Evolutionary conservation across 495 filamentous ascomycete genomes (phyloP).

Genomic region (Evernia prunastri): DNA sequence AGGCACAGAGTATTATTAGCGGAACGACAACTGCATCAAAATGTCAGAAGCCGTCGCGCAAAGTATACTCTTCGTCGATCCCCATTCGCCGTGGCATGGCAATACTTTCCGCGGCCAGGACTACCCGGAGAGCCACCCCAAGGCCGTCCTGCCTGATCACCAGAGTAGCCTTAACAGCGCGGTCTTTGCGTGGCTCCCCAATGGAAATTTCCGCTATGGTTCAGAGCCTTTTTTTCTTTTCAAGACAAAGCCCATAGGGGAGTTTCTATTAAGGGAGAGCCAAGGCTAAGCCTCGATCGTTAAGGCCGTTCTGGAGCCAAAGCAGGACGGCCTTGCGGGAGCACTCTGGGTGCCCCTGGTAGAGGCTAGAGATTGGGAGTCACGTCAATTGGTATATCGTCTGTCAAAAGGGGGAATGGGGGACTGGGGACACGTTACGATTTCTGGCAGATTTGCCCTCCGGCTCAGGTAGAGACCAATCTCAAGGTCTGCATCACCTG

Average conservation of each 20-base stretch:
- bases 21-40: background rate
- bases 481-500: constrained; percentile 7
- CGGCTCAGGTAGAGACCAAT: background rate
- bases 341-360: background rate
- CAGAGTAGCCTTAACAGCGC: background rate
- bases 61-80: background rate
- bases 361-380: constrained; percentile 3
- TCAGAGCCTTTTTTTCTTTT: background rate
- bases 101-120: constrained; percentile 9
- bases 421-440: background rate
- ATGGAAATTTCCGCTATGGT: background rate
- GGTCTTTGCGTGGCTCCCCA: background rate
- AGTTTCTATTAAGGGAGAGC: background rate
- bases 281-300: background rate
- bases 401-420: background rate
- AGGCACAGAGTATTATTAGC: background rate
- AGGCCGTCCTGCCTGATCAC: background rate
- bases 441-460: background rate
- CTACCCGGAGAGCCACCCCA: background rate
- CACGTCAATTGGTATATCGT: constrained; percentile 12
- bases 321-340: background rate
- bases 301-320: background rate
- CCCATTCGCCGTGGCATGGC: background rate
- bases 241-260: background rate
- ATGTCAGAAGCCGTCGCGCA: background rate